Evolutionary conservation across 2,329 filamentous ascomycete genomes (phyloP).

Genomic region (Colletotrichum falcatum): DNA sequence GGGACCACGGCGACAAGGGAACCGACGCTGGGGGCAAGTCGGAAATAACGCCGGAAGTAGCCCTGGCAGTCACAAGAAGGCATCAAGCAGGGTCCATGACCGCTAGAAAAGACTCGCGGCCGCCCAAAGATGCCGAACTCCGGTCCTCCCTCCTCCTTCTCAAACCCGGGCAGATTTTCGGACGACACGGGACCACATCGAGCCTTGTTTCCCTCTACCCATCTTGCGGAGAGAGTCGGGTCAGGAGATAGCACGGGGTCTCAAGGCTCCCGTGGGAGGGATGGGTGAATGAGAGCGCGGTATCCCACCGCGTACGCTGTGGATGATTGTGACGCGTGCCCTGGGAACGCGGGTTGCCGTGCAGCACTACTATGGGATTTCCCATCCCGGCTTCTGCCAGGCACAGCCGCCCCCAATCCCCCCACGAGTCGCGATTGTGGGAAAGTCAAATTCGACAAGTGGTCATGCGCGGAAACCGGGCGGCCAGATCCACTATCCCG

Average conservation of each 20-base stretch:
- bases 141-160: not conserved
- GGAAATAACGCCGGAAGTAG: not conserved
- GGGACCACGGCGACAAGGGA: constrained; percentile 28
- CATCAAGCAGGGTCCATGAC: not conserved
- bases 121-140: constrained; percentile 22
- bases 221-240: constrained; percentile 20
- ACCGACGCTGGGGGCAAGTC: constrained; percentile 31
- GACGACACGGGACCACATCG: constrained; percentile 34
- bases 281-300: constrained; percentile 1
- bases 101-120: not conserved
- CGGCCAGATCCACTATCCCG: constrained; percentile 33
- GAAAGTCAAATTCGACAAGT: not conserved
- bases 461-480: constrained; percentile 33
- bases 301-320: constrained; percentile 16
- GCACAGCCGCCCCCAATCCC: constrained; percentile 29
- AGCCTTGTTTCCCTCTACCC: constrained; percentile 2
- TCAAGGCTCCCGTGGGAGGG: not conserved
- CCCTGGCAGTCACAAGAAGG: not conserved
- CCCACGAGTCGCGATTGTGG: constrained; percentile 29
- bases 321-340: not conserved
- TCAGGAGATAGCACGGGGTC: constrained; percentile 26
- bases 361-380: constrained; percentile 21
- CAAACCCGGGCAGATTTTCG: constrained; percentile 12
- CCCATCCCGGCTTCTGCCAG: constrained; percentile 1
- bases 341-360: not conserved